These are phyloP conservation scores for Dactylonectria macrodidyma DNA, from an alignment of 2,329 filamentous ascomycete genomes.

Conservation along the genomic window DNA sequence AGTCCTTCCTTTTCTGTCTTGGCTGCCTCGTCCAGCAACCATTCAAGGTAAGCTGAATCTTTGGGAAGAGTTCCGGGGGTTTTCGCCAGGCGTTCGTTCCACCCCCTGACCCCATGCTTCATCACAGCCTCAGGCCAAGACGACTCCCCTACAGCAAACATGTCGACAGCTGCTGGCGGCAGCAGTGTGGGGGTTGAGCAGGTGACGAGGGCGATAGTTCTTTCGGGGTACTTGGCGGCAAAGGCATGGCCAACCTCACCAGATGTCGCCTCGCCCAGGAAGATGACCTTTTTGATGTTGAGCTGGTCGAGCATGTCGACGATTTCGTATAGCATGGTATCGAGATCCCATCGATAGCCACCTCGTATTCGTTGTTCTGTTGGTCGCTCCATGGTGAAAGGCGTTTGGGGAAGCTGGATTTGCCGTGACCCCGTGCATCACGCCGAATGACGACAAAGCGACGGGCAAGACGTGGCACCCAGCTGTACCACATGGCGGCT, in stretches of 20 bases:
- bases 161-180: not conserved
- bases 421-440: conserved; percentile 5
- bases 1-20: conserved; percentile 1
- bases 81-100: conserved; percentile 1
- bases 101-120: not conserved
- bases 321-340: conserved; percentile 9
- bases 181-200: conserved; percentile 8
- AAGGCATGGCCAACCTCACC: conserved; percentile 7
- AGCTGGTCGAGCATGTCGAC: conserved; percentile 16
- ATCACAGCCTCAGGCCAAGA: conserved; percentile 1
- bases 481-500: conserved; percentile 1
- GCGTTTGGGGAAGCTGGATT: conserved; percentile 7
- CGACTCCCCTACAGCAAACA: not conserved
- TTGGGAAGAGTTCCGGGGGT: conserved; percentile 3
- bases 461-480: conserved; percentile 10
- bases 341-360: conserved; percentile 4
- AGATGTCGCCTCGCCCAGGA: conserved; percentile 6
- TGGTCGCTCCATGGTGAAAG: conserved; percentile 6
- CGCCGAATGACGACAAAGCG: conserved; percentile 7
- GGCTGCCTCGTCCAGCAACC: not conserved
- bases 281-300: not conserved
- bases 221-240: conserved; percentile 1
- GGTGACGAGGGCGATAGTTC: not conserved
- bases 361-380: conserved; percentile 3
- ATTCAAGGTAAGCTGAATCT: not conserved